phyloP scores from a whole-genome alignment of 306 rosid genomes.

The Quercus rubra region DNA sequence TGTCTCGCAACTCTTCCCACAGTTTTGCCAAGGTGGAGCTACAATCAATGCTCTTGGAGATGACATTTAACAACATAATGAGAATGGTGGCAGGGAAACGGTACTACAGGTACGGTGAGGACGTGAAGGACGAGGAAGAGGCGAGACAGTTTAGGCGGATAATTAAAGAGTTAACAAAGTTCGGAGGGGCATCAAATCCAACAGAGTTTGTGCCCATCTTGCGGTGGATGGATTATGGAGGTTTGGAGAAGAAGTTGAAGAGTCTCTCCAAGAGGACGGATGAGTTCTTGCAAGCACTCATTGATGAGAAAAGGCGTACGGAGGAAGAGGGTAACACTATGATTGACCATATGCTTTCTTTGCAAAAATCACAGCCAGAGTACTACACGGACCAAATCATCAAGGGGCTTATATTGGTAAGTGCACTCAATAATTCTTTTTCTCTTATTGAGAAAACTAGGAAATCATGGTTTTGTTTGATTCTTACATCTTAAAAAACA shows the following conservation, averaged over 20 bases:
- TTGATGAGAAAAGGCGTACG: background rate
- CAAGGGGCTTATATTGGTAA: slow-evolving; percentile 25
- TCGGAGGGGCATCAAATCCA: slow-evolving; percentile 20
- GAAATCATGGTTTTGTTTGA: too few species aligned
- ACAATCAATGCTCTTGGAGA: slow-evolving; percentile 24
- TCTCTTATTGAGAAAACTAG: background rate
- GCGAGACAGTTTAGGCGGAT: slow-evolving; percentile 37
- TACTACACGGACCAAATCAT: slow-evolving; percentile 20
- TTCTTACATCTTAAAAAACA: too few species aligned
- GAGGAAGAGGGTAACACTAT: background rate
- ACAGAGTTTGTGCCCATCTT: slow-evolving; percentile 43
- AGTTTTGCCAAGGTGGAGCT: slow-evolving; percentile 35
- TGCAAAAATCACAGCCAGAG: slow-evolving; percentile 22
- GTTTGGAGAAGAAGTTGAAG: slow-evolving; percentile 10
- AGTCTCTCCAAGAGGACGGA: slow-evolving; percentile 28
- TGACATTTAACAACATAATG: slow-evolving; percentile 57
- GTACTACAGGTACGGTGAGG: slow-evolving; percentile 36
- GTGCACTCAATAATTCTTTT: background rate
- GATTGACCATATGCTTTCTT: slow-evolving; percentile 13
- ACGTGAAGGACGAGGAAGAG: slow-evolving; percentile 29
- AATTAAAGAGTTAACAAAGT: slow-evolving; percentile 15
- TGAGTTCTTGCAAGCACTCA: slow-evolving; percentile 12
- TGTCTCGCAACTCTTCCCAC: background rate
- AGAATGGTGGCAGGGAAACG: slow-evolving; percentile 72
- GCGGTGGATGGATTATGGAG: slow-evolving; percentile 29